A percentile compares a stretch with the other conserved stretches of the same genome.
These are phyloP conservation scores for Stephania yunnanensis DNA, from an alignment of 164 flowering plant species.

Conservation along the genomic window DNA sequence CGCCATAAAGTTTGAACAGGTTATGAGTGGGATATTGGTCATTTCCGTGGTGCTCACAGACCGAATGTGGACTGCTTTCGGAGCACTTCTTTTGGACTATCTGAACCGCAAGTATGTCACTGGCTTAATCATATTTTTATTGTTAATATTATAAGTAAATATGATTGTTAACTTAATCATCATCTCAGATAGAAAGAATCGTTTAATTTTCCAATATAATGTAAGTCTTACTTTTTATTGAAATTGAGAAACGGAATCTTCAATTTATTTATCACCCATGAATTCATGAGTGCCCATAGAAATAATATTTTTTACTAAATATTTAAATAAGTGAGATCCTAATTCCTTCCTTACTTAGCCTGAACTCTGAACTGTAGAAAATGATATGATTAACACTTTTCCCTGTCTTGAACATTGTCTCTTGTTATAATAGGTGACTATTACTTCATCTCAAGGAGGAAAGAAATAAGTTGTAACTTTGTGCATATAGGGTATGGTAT, in stretches of 20 bases:
- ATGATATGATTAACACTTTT: background rate
- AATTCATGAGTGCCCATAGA: background rate
- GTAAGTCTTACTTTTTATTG: too few species aligned
- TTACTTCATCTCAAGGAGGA: too few species aligned
- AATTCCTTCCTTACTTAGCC: background rate
- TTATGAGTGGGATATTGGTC: conserved; percentile 98
- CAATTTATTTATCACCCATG: too few species aligned
- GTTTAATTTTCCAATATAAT: too few species aligned
- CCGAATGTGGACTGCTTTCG: conserved; percentile 91
- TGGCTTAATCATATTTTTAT: background rate
- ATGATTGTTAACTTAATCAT: background rate
- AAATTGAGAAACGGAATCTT: too few species aligned
- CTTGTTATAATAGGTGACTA: too few species aligned
- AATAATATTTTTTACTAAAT: background rate
- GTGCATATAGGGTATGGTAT: background rate
- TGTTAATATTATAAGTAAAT: background rate
- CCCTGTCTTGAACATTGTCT: too few species aligned
- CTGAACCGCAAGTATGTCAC: conserved; percentile 45
- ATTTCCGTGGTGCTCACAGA: conserved; percentile 69
- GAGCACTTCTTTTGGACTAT: conserved; percentile 81
- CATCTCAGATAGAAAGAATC: too few species aligned
- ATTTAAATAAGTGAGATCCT: background rate
- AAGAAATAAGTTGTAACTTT: too few species aligned
- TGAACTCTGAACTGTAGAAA: background rate
- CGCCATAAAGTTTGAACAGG: conserved; percentile 34